Conservation (phyloP, 225 moss, liverwort and hornwort genomes). For the Pseudisothecium myosuroides region DNA sequence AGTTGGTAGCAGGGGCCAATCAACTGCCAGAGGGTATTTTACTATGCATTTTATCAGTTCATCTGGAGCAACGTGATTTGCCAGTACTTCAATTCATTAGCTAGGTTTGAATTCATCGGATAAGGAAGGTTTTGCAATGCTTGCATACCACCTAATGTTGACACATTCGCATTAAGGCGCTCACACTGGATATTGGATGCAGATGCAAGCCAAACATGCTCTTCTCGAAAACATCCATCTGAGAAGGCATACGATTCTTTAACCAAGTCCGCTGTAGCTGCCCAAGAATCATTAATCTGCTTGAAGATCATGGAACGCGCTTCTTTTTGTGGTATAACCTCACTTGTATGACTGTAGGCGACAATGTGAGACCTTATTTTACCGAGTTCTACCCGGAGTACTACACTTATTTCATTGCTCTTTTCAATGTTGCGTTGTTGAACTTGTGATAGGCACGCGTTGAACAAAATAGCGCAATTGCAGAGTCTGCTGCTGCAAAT, state of each 20-base stretch:
- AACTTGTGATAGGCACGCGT: conserved; percentile 20
- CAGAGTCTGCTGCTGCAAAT: conserved; percentile 12
- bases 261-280: conserved; percentile 28
- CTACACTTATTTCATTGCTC: neutral
- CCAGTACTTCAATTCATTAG: neutral
- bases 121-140: neutral
- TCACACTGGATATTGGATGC: neutral
- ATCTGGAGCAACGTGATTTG: neutral
- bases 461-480: conserved; percentile 25
- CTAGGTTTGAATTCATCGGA: neutral
- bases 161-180: neutral
- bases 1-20: conserved; percentile 52
- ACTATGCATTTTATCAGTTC: neutral
- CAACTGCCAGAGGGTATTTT: conserved; percentile 51
- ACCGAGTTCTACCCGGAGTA: neutral
- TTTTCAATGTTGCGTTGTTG: neutral
- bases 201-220: conserved; percentile 14
- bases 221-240: neutral
- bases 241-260: conserved; percentile 14
- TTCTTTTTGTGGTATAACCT: neutral
- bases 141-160: neutral
- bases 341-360: neutral
- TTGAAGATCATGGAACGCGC: neutral
- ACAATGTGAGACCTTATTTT: neutral
- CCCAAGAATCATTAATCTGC: neutral